These are phyloP conservation scores for Graphium sp. DNA, from an alignment of 2,329 filamentous ascomycete genomes.

Conservation along the genomic window DNA sequence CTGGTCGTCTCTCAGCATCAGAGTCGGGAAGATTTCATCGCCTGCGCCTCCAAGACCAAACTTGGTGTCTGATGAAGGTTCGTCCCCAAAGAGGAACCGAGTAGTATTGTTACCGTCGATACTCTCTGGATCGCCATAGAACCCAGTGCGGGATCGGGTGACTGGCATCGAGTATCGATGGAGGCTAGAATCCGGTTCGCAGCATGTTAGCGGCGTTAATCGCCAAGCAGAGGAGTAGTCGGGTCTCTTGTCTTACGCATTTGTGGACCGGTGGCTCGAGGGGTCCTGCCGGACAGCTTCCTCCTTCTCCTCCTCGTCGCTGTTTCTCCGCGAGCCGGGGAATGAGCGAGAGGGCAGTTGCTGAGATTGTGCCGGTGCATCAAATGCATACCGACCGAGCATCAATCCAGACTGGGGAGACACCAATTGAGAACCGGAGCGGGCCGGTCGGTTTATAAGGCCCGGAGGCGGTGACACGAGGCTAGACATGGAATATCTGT, in stretches of 20 bases:
- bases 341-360: conserved; percentile 69
- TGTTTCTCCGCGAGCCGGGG: conserved; percentile 74
- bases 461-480: conserved; percentile 70
- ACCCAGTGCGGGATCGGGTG: conserved; percentile 49
- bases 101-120: conserved; percentile 75
- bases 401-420: conserved; percentile 55
- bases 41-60: conserved; percentile 34
- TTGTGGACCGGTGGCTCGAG: conserved; percentile 56
- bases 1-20: conserved; percentile 48
- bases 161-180: conserved; percentile 94
- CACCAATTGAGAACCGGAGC: conserved; percentile 64
- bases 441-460: conserved; percentile 53
- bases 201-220: background rate
- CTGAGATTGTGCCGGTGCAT: conserved; percentile 45
- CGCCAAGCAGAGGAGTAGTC: background rate
- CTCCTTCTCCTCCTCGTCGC: conserved; percentile 78
- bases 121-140: conserved; percentile 40
- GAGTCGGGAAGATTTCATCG: conserved; percentile 76
- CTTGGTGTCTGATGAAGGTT: conserved; percentile 23
- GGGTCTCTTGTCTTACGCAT: conserved; percentile 66
- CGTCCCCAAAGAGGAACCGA: conserved; percentile 68
- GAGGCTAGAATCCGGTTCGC: conserved; percentile 31
- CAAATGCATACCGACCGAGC: too few species aligned
- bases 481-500: conserved; percentile 79
- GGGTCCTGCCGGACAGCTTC: conserved; percentile 51